Percentiles rank a stretch among this genome's conserved stretches.
Evolutionary conservation across 2,329 filamentous ascomycete genomes (phyloP).

Genomic region (Acephala macrosclerotiorum): DNA sequence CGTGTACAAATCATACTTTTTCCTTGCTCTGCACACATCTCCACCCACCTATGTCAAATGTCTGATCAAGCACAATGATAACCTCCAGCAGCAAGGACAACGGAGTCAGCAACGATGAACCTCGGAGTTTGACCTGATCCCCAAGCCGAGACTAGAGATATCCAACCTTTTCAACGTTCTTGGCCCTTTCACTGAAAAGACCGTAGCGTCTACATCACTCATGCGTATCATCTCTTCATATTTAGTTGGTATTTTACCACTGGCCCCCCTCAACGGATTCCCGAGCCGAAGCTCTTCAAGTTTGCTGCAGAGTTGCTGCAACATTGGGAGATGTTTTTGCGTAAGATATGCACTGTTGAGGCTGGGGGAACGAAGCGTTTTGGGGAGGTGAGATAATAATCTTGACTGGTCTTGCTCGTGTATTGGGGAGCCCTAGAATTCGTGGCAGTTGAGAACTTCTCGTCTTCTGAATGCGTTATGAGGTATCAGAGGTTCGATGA

Average conservation of each 20-base stretch:
- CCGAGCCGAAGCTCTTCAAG: not conserved
- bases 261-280: not conserved
- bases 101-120: not conserved
- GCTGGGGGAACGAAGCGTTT: not conserved
- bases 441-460: not conserved
- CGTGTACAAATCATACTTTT: not conserved
- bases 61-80: not conserved
- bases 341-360: not conserved
- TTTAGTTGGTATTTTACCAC: not conserved
- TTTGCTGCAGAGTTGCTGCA: not conserved
- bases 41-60: not conserved
- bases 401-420: not conserved
- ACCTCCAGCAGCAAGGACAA: not conserved
- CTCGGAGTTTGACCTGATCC: not conserved
- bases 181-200: not conserved
- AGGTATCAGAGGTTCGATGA: not conserved
- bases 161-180: not conserved
- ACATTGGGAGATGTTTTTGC: not conserved
- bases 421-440: not conserved
- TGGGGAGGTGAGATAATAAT: not conserved
- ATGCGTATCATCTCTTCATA: not conserved
- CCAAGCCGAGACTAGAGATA: not conserved
- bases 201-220: not conserved
- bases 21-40: not conserved
- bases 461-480: not conserved